phyloP scores from a whole-genome alignment of 192 early-diverging fungal genomes.

The Podila epigama region DNA sequence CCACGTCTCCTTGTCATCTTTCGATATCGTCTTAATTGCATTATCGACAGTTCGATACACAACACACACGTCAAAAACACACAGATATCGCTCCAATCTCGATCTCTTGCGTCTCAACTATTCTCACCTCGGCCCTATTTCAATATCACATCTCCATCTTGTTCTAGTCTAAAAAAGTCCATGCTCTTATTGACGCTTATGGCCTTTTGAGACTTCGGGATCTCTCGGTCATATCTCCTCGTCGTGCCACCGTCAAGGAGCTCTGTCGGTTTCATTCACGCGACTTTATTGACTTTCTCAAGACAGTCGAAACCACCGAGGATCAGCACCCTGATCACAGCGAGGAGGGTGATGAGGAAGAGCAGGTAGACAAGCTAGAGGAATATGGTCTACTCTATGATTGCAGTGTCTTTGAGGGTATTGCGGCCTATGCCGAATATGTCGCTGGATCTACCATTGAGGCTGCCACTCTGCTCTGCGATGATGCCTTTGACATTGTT shows the following conservation, averaged over 20 bases:
- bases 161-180: constrained; percentile 22
- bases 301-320: constrained; percentile 2
- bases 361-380: constrained; percentile 24
- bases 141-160: too few relatives aligned
- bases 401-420: constrained; percentile 45
- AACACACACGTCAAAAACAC: too few relatives aligned
- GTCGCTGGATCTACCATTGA: constrained; percentile 46
- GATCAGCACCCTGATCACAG: background rate
- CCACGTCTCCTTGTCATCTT: background rate
- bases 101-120: too few relatives aligned
- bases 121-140: too few relatives aligned
- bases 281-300: constrained; percentile 39
- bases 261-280: constrained; percentile 39
- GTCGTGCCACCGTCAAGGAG: constrained; percentile 33
- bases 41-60: too few relatives aligned
- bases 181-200: constrained; percentile 31
- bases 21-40: too few relatives aligned
- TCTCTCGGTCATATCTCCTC: constrained; percentile 25
- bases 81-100: too few relatives aligned
- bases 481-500: constrained; percentile 47
- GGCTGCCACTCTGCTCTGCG: constrained; percentile 37
- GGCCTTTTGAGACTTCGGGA: constrained; percentile 10
- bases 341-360: background rate
- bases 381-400: constrained; percentile 49
- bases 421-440: constrained; percentile 34